phyloP scores from a whole-genome alignment of 2,329 filamentous ascomycete genomes.

The Cordyceps farinosa region DNA sequence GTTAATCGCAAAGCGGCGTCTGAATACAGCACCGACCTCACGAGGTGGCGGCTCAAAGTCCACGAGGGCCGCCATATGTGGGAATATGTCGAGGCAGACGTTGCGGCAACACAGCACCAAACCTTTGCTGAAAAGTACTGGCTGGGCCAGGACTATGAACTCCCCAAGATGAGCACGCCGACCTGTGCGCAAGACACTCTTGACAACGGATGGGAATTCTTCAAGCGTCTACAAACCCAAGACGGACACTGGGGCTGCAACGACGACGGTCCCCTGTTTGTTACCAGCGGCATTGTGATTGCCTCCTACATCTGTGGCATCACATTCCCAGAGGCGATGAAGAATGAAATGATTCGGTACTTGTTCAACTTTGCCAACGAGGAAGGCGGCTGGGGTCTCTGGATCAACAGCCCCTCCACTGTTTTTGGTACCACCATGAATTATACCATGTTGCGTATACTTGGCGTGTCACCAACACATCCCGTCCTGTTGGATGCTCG shows the following conservation, averaged over 20 bases:
- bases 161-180: conserved; percentile 63
- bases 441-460: conserved; percentile 69
- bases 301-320: conserved; percentile 80
- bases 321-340: conserved; percentile 68
- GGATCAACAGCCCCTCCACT: conserved; percentile 81
- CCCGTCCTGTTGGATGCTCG: conserved; percentile 75
- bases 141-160: conserved; percentile 64
- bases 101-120: conserved; percentile 55
- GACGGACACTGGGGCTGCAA: conserved; percentile 88
- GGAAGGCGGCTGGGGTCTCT: conserved; percentile 86
- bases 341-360: conserved; percentile 84
- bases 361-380: conserved; percentile 75
- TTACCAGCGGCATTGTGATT: conserved; percentile 75
- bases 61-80: conserved; percentile 78
- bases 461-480: conserved; percentile 75
- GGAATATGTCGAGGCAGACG: conserved; percentile 56
- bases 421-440: conserved; percentile 84
- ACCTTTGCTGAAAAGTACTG: conserved; percentile 77
- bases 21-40: conserved; percentile 63
- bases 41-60: conserved; percentile 72
- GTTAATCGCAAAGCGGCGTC: conserved; percentile 32
- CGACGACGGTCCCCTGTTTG: conserved; percentile 88
- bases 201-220: conserved; percentile 77
- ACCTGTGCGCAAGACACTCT: conserved; percentile 69
- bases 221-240: conserved; percentile 76